Conservation (phyloP, 169 alveolate species). For the Plasmodium relictum region DNA sequence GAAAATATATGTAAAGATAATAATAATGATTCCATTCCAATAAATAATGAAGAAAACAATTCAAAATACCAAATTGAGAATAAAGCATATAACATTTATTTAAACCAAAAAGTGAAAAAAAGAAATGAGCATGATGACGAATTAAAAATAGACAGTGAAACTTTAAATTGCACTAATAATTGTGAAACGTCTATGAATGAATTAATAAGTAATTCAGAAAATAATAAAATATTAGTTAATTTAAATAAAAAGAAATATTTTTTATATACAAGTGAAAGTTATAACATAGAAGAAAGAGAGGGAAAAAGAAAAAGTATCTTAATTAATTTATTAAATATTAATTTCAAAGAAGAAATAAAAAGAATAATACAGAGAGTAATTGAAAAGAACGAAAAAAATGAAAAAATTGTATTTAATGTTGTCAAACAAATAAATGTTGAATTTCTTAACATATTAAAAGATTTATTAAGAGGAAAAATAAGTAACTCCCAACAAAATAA, state of each 20-base stretch:
- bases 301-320: background rate
- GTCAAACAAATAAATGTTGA: constrained; percentile 8
- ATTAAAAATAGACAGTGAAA: background rate
- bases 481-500: background rate
- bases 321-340: constrained; percentile 8
- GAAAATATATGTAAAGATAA: background rate
- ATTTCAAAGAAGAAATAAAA: constrained; percentile 43
- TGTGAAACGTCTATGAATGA: background rate
- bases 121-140: background rate
- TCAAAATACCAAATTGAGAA: background rate
- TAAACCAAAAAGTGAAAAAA: constrained; percentile 22
- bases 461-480: background rate
- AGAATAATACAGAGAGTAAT: constrained; percentile 14
- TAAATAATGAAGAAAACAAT: constrained; percentile 6
- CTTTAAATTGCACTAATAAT: background rate
- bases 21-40: constrained; percentile 3
- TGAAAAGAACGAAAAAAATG: constrained; percentile 14
- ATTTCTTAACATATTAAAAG: constrained; percentile 9
- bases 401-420: constrained; percentile 23
- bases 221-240: background rate
- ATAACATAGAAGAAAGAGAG: background rate
- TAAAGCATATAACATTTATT: constrained; percentile 36
- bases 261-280: background rate
- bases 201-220: background rate
- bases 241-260: background rate